Evolutionary conservation across 2,329 filamentous ascomycete genomes (phyloP), one percentile per base, ranked within the genome.

Genomic region (Dactylellina cionopaga): DNA sequence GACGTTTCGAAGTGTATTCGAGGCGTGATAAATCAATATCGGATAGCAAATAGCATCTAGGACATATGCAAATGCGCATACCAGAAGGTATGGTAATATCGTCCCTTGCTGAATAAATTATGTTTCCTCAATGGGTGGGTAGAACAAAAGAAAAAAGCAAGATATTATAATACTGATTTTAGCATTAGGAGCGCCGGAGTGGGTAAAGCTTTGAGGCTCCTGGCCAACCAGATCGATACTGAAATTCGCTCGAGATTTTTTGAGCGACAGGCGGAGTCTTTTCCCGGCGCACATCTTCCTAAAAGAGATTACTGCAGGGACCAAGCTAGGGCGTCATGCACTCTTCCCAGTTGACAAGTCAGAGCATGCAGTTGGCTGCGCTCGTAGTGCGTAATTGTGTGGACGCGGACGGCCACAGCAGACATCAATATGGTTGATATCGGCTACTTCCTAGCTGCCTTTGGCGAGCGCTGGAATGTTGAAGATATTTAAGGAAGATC

Each of bases 31-130:
- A 31, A 56, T 63, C 44, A 37, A 19, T 25, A 39, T 39, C 11
- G 55, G 46, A 19, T 51, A 13, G 37, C 19, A 44, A 29, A 5
- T 29, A 51, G 25, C 39, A 59, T 55, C 39, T 33, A 46, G 41
- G 24, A 37, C 51, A 46, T 37, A 25, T 64, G 49, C 66, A 52
- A 52, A 58, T 64, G 58, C 29, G 17, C 58, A 63, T 63, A 51
- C 58, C 27, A 44, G 33, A 46, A 44, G 51, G 35, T 33, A 25
- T 46, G 22, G 19, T 63, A 13, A 63, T 44, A 27, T 55, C 44
- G 15, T 33, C 66, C 66, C 65, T 70, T 70, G 44, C 58, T 43
- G 43, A 24, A 17, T 37, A 0, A 19, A 55, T 55, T 33, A 27
- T 17, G 51, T 17, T 41, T 3, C 9, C 11, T 13, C 19, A 5